These are phyloP conservation scores for Thraustochytrium striatum DNA, from an alignment of 352 stramenopile species.

Conservation along the genomic window DNA sequence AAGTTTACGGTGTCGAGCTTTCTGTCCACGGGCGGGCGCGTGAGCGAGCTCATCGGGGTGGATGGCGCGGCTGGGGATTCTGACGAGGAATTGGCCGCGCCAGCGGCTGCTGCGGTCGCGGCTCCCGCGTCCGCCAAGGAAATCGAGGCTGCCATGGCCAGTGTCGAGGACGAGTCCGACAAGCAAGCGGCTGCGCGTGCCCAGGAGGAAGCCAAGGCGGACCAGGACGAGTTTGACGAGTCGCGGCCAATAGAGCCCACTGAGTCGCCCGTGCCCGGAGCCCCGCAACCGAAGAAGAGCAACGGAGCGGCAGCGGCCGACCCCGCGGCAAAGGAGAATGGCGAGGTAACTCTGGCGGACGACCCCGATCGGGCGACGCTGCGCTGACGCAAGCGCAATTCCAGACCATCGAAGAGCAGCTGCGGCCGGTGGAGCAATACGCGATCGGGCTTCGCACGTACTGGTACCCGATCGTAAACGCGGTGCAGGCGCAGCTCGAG, in stretches of 20 bases:
- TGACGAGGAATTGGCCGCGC: constrained; percentile 54
- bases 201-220: constrained; percentile 67
- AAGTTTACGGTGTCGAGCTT: constrained; percentile 48
- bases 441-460: neutral
- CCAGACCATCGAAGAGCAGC: constrained; percentile 83
- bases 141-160: constrained; percentile 86
- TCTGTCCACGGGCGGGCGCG: constrained; percentile 57
- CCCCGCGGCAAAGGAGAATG: neutral
- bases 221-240: constrained; percentile 76
- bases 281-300: neutral
- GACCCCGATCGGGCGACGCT: constrained; percentile 61
- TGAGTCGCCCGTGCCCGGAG: neutral
- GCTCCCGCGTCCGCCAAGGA: constrained; percentile 63
- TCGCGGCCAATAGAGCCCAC: constrained; percentile 50
- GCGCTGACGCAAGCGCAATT: constrained; percentile 86
- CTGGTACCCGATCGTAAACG: constrained; percentile 62
- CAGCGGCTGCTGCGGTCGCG: constrained; percentile 56
- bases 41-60: constrained; percentile 84
- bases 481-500: constrained; percentile 79
- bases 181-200: constrained; percentile 82
- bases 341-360: neutral
- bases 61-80: constrained; percentile 43
- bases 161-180: constrained; percentile 91
- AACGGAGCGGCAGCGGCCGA: neutral
- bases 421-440: constrained; percentile 79